Evolutionary conservation across 2,329 filamentous ascomycete species (phyloP), one percentile per base, ranked within the genome.

Genomic region (Daldinia eschscholtzii): DNA sequence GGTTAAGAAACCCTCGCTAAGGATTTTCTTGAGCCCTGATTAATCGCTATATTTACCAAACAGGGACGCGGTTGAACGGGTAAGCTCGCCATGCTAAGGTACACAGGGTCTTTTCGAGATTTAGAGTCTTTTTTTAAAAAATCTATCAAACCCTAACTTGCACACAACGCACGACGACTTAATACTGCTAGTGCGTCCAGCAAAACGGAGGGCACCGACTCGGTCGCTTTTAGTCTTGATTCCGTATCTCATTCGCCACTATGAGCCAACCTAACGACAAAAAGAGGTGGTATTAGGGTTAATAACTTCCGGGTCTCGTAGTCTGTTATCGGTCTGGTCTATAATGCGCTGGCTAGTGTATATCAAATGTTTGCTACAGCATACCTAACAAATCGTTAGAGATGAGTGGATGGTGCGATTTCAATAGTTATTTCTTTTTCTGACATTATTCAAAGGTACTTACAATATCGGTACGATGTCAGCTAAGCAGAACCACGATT

Each of bases 401-500:
- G 35, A 50, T 30, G 15, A 20, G n/a, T 18, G 12, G 41, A 42
- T 5, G 5, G 4, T 42, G 18, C 15, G 41, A 20, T 42, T 42
- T 26, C 26, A 12, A n/a, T 26, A n/a, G n/a, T 26, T 23, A 39
- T 42, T 37, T 37, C 10, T 37, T 44, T 52, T 62, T 65, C 53
- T 65, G 61, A 65, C 61, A 62, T 61, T 58, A 57, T 44, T 57
- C 35, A 46, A 28, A 42, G 23, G n/a, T 33, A 20, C 41, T 33
- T 41, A 13, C 44, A 18, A 57, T 30, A 46, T 26, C 7, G 26
- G 26, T 50, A 26, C 44, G 26, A 50, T 28, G 44, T 55, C 30
- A 26, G 33, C 50, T 55, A 12, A 55, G 35, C 58, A 23, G 57
- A 57, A 65, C 65, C 58, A 65, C 65, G 50, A 26, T 61, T 61